Conservation (phyloP, 768 basidiomycete species). For the Mycena vitilis region DNA sequence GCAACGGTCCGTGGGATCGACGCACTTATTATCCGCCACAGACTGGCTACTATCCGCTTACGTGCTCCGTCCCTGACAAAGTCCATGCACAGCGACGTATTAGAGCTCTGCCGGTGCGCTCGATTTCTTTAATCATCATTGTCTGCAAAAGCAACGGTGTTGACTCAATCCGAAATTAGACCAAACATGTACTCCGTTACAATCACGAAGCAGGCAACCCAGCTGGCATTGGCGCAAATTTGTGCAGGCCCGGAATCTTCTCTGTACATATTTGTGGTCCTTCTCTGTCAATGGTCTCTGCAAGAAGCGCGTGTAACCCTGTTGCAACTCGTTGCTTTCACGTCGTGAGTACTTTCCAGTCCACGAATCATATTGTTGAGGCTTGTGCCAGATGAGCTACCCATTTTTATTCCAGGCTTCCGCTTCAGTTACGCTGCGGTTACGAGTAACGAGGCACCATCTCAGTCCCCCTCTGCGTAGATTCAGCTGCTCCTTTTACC, state of each 20-base stretch:
- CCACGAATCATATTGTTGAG: too few species aligned
- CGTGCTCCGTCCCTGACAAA: neutral
- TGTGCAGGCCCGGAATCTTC: neutral
- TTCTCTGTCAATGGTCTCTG: slow-evolving; percentile 12
- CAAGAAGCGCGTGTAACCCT: slow-evolving; percentile 18
- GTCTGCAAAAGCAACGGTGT: neutral
- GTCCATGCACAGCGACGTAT: slow-evolving; percentile 8
- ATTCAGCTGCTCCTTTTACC: too few species aligned
- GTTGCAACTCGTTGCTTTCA: too few species aligned
- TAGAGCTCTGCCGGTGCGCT: slow-evolving; percentile 24
- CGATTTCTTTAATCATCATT: too few species aligned
- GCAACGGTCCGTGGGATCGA: slow-evolving; percentile 38
- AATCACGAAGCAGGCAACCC: slow-evolving; percentile 5
- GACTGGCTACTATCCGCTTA: slow-evolving; percentile 26
- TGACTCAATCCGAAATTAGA: neutral
- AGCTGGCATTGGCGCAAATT: slow-evolving; percentile 2
- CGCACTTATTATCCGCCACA: slow-evolving; percentile 29
- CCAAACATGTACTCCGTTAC: neutral
- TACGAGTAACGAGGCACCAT: too few species aligned
- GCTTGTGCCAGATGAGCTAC: too few species aligned
- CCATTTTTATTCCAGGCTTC: too few species aligned
- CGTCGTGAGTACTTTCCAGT: too few species aligned
- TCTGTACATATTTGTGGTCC: too few species aligned
- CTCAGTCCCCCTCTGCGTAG: too few species aligned
- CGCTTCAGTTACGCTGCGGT: too few species aligned